Conservation (phyloP, 2,329 filamentous ascomycete species). For the Metarhizium sp. region DNA sequence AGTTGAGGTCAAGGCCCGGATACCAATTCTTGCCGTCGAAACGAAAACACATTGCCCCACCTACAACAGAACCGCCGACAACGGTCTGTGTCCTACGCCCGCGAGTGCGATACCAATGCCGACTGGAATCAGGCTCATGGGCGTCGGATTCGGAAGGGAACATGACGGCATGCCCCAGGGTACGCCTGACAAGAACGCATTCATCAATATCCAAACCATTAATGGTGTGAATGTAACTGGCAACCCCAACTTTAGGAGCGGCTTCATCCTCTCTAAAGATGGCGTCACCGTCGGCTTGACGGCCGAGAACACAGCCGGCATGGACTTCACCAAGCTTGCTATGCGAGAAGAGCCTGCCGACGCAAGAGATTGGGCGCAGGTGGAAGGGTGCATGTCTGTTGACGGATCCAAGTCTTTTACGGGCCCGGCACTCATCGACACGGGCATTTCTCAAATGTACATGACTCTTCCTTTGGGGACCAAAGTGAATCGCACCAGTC, state of each 20-base stretch:
- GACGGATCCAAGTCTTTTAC: not conserved
- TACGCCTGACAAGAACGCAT: constrained; percentile 3
- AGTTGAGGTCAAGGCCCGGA: not conserved
- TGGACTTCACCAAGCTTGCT: not conserved
- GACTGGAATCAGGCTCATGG: not conserved
- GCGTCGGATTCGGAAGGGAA: constrained; percentile 3
- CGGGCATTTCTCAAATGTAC: constrained; percentile 4
- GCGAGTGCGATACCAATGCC: not conserved
- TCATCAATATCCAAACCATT: constrained; percentile 2
- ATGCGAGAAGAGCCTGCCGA: not conserved
- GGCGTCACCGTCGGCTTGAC: constrained; percentile 3
- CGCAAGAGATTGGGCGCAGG: constrained; percentile 1
- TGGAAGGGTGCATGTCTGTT: not conserved
- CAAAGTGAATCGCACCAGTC: not conserved
- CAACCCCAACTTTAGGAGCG: not conserved
- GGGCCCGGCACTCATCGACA: constrained; percentile 1
- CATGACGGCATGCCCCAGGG: constrained; percentile 5
- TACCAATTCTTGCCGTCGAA: constrained; percentile 3
- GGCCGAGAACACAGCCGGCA: not conserved
- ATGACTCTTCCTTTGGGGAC: constrained; percentile 3
- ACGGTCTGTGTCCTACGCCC: not conserved
- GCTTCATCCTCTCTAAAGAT: not conserved
- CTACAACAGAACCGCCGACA: constrained; percentile 2
- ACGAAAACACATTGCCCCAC: not conserved
- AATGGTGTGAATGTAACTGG: not conserved